Conservation (phyloP, 306 rosid species). For the Gleditsia sinensis region DNA sequence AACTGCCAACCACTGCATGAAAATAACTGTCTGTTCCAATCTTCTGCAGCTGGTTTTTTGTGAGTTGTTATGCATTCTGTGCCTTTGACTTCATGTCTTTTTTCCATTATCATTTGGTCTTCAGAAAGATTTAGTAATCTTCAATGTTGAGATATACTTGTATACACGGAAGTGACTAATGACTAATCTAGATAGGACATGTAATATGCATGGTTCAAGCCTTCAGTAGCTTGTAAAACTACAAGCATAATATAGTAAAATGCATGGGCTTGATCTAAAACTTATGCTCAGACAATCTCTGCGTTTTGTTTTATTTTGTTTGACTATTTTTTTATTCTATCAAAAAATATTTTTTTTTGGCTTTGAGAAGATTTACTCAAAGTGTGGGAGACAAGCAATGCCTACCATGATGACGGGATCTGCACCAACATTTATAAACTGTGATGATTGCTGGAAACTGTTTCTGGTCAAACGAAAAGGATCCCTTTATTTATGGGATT, state of each 20-base stretch:
- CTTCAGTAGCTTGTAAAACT: neutral
- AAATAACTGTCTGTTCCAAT: neutral
- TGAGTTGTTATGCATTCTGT: neutral
- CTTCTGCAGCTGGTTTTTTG: neutral
- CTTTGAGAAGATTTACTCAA: constrained; percentile 74
- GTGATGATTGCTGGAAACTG: constrained; percentile 64
- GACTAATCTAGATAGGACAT: neutral
- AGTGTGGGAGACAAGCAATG: constrained; percentile 87
- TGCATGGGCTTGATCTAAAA: constrained; percentile 2
- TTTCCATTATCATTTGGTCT: neutral
- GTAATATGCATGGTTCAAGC: neutral
- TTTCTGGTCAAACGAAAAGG: constrained; percentile 66
- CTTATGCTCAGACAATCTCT: constrained; percentile 18
- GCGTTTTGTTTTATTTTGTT: constrained; percentile 11
- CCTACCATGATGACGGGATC: constrained; percentile 91
- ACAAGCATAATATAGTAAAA: neutral
- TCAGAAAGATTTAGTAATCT: neutral
- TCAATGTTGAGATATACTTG: neutral
- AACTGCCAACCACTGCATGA: constrained; percentile 6
- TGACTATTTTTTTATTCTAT: no score
- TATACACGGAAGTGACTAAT: neutral
- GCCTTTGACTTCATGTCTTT: neutral
- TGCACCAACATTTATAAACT: constrained; percentile 77
- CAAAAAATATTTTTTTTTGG: no score
- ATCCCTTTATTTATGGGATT: constrained; percentile 61